Base-by-base conservation (phyloP, 139 green algal species). In the Diplosphaera chodatii region DNA sequence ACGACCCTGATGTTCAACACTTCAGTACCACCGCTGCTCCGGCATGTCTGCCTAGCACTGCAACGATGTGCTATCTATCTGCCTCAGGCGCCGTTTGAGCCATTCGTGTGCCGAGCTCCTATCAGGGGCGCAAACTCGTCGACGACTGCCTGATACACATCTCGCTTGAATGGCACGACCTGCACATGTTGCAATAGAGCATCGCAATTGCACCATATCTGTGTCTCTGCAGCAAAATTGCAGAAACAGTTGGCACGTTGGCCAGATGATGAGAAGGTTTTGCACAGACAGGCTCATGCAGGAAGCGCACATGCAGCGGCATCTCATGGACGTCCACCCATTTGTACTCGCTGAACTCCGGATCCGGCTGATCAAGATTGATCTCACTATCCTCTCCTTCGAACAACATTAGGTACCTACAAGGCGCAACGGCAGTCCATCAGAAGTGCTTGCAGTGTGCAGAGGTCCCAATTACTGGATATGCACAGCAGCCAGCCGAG, bases 131-230 rank as follows among this genome's bases (percentile, higher is more conserved):
- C 74, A 76, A 84, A 84, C 28, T 76, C 32, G 18, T 55, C 6
- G n/a, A 55, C 64, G 1, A 84, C 74, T n/a, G 32, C 23, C 63
- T 70, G 27, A 64, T 84, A 84, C 68, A 83, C 68, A 28, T 56
- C 30, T 16, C 55, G 59, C 74, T 86, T 86, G 74, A 86, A 86
- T 34, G 65, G 25, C 28, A 86, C 81, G 37, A 82, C 78, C 69
- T 74, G 69, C 32, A 8, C 22, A 67, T 25, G 15, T 20, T 66
- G 20, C 1, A 29, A n/a, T 29, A 28, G 31, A 31, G 13, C 20
- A 6, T 31, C 25, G 1, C 31, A 25, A 55, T 23, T 15, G 31
- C 40, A 27, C 66, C 3, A 18, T 32, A 4, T 3, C 2, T 29
- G 6, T 62, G 18, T 56, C 25, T 32, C 56, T 25, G 3, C 18